Percentiles rank a stretch among this genome's conserved stretches.
Evolutionary conservation across 106 monocot genomes (phyloP).

Genomic region (Acorus calamus): DNA sequence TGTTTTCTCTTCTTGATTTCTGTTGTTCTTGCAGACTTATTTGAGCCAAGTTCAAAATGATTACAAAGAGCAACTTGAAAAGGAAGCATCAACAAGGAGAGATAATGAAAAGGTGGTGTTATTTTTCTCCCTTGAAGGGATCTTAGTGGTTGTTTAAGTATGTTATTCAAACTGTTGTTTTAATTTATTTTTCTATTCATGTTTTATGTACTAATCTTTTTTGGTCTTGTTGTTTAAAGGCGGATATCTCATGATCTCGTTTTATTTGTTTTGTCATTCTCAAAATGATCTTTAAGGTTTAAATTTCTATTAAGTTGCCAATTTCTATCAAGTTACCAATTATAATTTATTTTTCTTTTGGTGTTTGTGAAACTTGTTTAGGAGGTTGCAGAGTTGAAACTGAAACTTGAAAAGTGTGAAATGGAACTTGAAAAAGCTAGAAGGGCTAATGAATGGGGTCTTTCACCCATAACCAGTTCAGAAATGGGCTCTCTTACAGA

Average conservation of each 20-base stretch:
- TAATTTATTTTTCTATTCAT: constrained; percentile 5
- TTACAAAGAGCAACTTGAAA: constrained; percentile 77
- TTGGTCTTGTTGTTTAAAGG: no score
- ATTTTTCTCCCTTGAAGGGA: background rate
- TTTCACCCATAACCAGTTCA: constrained; percentile 33
- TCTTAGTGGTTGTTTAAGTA: background rate
- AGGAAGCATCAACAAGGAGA: constrained; percentile 42
- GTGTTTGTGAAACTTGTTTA: constrained; percentile 11
- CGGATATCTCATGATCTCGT: no score
- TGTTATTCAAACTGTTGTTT: background rate
- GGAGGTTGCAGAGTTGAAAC: constrained; percentile 47
- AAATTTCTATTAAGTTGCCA: no score
- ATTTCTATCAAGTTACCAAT: background rate
- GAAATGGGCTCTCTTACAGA: constrained; percentile 15
- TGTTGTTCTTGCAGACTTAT: constrained; percentile 52
- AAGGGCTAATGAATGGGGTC: constrained; percentile 47
- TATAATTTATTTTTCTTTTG: background rate
- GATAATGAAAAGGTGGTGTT: constrained; percentile 58
- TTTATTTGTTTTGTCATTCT: no score
- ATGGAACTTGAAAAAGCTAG: constrained; percentile 74
- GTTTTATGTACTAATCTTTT: background rate
- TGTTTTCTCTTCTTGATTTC: background rate
- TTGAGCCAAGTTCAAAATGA: constrained; percentile 77
- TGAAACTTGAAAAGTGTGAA: constrained; percentile 69
- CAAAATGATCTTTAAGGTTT: no score